Percentiles rank a stretch among this genome's conserved stretches.
Conservation (phyloP, 2,329 filamentous ascomycete genomes). For the Cadophora sp. region DNA sequence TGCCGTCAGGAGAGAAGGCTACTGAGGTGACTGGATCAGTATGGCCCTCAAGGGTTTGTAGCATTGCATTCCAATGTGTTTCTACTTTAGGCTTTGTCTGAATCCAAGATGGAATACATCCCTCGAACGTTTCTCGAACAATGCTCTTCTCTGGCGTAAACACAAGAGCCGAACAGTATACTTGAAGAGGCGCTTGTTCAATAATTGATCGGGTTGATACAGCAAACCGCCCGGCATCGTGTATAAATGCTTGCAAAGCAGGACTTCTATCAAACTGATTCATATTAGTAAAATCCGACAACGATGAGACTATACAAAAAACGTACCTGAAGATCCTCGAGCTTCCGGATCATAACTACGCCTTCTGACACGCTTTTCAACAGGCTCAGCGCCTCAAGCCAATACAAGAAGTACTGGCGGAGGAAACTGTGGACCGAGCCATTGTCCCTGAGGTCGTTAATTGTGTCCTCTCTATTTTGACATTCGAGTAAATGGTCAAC, state of each 20-base stretch:
- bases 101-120: slow-evolving; percentile 15
- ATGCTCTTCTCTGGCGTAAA: slow-evolving; percentile 44
- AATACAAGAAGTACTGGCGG: slow-evolving; percentile 23
- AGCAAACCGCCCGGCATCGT: slow-evolving; percentile 32
- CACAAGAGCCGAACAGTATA: slow-evolving; percentile 30
- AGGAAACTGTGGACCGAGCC: slow-evolving; percentile 22
- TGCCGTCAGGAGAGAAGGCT: slow-evolving; percentile 22
- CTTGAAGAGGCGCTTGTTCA: slow-evolving; percentile 28
- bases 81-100: slow-evolving; percentile 23
- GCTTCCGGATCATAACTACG: slow-evolving; percentile 32
- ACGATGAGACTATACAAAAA: slow-evolving; percentile 37
- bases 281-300: slow-evolving; percentile 22
- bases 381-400: slow-evolving; percentile 36
- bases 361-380: slow-evolving; percentile 31
- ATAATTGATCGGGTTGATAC: slow-evolving; percentile 22
- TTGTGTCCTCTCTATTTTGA: slow-evolving; percentile 20
- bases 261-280: slow-evolving; percentile 10
- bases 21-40: background rate
- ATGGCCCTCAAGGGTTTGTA: slow-evolving; percentile 11
- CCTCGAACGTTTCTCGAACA: slow-evolving; percentile 30
- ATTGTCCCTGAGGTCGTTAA: slow-evolving; percentile 23
- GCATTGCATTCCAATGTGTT: slow-evolving; percentile 17
- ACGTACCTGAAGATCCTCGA: slow-evolving; percentile 31
- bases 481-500: slow-evolving; percentile 41
- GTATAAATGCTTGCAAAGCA: slow-evolving; percentile 22